Evolutionary conservation across 352 stramenopile species (phyloP).

Genomic region (Globisporangium lucens): DNA sequence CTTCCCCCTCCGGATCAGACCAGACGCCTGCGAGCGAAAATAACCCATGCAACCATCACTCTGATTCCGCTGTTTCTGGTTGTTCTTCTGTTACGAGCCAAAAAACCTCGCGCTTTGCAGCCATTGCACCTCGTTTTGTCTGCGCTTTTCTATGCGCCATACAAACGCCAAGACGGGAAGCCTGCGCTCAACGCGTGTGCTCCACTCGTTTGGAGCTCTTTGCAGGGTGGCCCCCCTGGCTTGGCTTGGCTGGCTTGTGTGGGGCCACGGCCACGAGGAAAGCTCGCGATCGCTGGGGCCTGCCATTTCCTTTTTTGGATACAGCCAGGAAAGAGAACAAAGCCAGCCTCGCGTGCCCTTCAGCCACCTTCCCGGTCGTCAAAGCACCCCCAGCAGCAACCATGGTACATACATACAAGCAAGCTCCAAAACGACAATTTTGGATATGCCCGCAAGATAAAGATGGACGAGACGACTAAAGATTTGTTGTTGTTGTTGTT

Average conservation of each 20-base stretch:
- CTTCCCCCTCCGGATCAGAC: neutral
- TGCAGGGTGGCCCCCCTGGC: conserved; percentile 34
- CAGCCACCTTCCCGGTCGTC: conserved; percentile 20
- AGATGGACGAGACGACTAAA: neutral
- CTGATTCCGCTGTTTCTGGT: neutral
- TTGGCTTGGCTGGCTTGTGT: neutral
- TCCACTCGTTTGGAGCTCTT: conserved; percentile 47
- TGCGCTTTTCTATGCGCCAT: conserved; percentile 33
- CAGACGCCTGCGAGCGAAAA: neutral
- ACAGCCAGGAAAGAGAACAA: conserved; percentile 26
- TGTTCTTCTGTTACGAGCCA: neutral
- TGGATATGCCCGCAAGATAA: neutral
- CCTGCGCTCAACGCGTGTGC: conserved; percentile 30
- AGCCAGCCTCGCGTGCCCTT: conserved; percentile 17
- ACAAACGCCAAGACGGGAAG: conserved; percentile 16
- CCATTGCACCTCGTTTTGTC: conserved; percentile 38
- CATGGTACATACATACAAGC: conserved; percentile 31
- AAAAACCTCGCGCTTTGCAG: conserved; percentile 26
- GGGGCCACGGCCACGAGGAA: neutral
- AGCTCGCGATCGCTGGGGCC: conserved; percentile 8
- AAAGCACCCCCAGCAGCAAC: conserved; percentile 35
- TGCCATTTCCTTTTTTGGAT: conserved; percentile 67
- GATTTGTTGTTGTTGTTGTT: neutral
- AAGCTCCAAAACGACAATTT: no score
- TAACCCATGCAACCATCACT: conserved; percentile 1